Conservation (phyloP, 2,329 filamentous ascomycete genomes). For the Colletotrichum cereale region DNA sequence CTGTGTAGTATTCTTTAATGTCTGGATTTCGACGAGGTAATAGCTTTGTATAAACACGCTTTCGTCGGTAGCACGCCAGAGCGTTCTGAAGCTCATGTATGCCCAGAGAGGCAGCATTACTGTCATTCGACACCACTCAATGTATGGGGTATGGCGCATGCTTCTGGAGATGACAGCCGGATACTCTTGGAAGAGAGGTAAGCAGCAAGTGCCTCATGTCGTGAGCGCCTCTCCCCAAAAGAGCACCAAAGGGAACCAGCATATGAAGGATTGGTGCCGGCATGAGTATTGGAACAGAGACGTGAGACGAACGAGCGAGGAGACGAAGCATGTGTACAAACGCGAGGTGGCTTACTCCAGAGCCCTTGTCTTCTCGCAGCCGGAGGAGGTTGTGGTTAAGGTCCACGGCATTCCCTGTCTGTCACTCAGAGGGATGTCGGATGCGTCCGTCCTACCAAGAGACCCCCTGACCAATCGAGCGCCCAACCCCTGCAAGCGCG, state of each 20-base stretch:
- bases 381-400: neutral
- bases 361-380: neutral
- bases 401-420: neutral
- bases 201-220: neutral
- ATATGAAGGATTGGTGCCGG: too few relatives aligned
- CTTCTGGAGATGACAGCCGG: neutral
- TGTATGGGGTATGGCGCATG: neutral
- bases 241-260: neutral
- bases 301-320: neutral
- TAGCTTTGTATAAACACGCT: neutral
- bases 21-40: neutral
- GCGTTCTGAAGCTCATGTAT: neutral
- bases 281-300: too few relatives aligned
- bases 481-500: neutral
- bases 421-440: neutral
- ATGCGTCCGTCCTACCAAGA: neutral
- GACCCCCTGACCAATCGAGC: constrained; percentile 12
- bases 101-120: neutral
- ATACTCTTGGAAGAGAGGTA: neutral
- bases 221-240: neutral
- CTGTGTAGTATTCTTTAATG: neutral
- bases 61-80: neutral
- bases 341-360: neutral
- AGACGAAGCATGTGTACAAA: neutral
- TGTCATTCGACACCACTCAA: too few relatives aligned